Conservation (phyloP, 768 basidiomycete genomes). For the Pisolithus sp. region DNA sequence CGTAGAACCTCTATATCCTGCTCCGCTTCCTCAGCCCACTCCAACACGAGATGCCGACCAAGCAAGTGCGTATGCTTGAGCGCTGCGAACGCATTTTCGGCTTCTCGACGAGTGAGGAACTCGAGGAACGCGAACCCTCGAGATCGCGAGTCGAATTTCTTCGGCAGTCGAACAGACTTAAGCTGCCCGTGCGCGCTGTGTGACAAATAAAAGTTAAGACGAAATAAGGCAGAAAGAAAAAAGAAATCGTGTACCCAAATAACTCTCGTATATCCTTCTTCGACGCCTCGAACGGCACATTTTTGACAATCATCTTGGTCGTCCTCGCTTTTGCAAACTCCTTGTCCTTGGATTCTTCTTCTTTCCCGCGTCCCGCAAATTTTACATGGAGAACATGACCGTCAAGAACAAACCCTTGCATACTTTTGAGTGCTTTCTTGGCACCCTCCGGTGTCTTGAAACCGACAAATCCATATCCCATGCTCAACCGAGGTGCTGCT, state of each 20-base stretch:
- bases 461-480: slow-evolving; percentile 96
- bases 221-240: neutral
- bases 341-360: slow-evolving; percentile 41
- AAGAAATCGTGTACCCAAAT: slow-evolving; percentile 64
- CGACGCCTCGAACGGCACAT: slow-evolving; percentile 93
- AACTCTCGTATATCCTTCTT: slow-evolving; percentile 88
- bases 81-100: slow-evolving; percentile 80
- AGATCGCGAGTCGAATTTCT: slow-evolving; percentile 81
- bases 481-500: slow-evolving; percentile 58
- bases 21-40: slow-evolving; percentile 87
- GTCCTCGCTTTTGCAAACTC: slow-evolving; percentile 50
- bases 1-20: slow-evolving; percentile 71
- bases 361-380: slow-evolving; percentile 77
- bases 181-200: slow-evolving; percentile 81
- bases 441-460: slow-evolving; percentile 76
- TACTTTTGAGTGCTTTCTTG: slow-evolving; percentile 62
- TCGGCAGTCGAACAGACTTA: slow-evolving; percentile 90
- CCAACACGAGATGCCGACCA: slow-evolving; percentile 88
- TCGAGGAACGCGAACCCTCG: slow-evolving; percentile 97
- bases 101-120: slow-evolving; percentile 84
- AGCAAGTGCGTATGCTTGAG: slow-evolving; percentile 93
- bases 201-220: slow-evolving; percentile 1
- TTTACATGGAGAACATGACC: slow-evolving; percentile 79
- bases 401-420: slow-evolving; percentile 80
- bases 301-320: slow-evolving; percentile 97